These are phyloP conservation scores for Papiliotrema flavescens DNA, from an alignment of 1,284 basidiomycete genomes.

Conservation along the genomic window DNA sequence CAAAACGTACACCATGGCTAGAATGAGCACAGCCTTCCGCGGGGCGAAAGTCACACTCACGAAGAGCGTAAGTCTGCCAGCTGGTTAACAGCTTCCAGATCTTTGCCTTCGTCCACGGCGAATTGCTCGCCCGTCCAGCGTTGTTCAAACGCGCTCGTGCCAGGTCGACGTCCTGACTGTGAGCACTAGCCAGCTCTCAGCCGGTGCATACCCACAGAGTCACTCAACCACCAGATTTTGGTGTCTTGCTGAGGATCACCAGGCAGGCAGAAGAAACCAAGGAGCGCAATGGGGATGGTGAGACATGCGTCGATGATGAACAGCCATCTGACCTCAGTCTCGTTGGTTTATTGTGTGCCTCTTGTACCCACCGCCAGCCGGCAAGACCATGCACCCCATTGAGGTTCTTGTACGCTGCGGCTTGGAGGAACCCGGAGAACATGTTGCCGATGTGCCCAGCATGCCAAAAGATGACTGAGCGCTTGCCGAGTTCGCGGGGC, in stretches of 20 bases:
- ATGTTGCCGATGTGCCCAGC: conserved; percentile 33
- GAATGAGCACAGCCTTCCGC: not conserved
- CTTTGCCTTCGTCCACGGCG: conserved; percentile 22
- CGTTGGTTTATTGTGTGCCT: too few relatives aligned
- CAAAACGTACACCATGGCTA: conserved; percentile 29
- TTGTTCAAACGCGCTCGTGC: conserved; percentile 20
- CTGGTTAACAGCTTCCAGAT: conserved; percentile 19
- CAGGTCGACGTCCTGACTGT: conserved; percentile 23
- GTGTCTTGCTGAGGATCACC: conserved; percentile 28
- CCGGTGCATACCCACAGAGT: not conserved
- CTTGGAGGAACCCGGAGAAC: conserved; percentile 41
- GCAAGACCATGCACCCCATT: conserved; percentile 31
- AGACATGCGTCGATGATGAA: conserved; percentile 41
- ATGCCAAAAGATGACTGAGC: conserved; percentile 39
- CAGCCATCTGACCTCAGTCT: conserved; percentile 19
- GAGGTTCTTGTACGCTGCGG: conserved; percentile 38
- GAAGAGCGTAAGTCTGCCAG: conserved; percentile 41
- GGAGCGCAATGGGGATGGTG: conserved; percentile 40
- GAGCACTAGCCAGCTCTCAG: not conserved
- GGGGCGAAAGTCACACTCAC: conserved; percentile 13
- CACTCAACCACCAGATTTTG: conserved; percentile 30
- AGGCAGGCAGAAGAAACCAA: conserved; percentile 37
- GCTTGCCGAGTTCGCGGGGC: conserved; percentile 37
- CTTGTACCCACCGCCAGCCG: conserved; percentile 28
- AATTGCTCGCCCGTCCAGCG: conserved; percentile 18